These are phyloP conservation scores for Pleodorina starrii DNA, from an alignment of 139 green algal species.

Conservation along the genomic window DNA sequence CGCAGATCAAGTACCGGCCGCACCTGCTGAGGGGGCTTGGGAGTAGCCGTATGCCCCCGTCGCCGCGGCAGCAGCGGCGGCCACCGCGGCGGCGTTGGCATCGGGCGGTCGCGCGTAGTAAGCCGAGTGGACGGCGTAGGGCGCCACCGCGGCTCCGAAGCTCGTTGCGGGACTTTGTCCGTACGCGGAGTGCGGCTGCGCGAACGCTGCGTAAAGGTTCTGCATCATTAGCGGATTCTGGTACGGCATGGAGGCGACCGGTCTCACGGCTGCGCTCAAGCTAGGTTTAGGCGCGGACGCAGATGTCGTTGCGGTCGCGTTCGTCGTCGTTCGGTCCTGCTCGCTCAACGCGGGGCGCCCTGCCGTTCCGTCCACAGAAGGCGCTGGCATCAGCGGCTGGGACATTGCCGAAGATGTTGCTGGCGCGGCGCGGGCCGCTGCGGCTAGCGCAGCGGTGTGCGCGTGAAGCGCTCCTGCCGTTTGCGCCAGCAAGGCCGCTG, in stretches of 20 bases:
- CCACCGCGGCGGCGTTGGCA: neutral
- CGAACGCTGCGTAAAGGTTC: constrained; percentile 20
- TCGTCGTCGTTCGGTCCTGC: constrained; percentile 13
- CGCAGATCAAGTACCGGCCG: no score
- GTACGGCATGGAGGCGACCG: neutral
- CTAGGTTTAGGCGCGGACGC: neutral
- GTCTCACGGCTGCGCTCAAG: neutral
- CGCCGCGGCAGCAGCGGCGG: constrained; percentile 21
- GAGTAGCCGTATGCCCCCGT: constrained; percentile 28
- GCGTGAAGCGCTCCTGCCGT: constrained; percentile 31
- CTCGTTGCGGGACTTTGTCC: neutral
- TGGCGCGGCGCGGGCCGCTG: neutral
- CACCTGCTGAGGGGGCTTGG: neutral
- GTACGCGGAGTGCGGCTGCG: constrained; percentile 13
- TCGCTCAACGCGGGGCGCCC: neutral
- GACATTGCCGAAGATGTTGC: constrained; percentile 24
- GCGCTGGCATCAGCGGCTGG: neutral
- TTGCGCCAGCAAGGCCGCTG: neutral
- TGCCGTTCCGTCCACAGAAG: neutral
- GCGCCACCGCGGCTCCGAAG: neutral
- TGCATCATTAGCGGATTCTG: constrained; percentile 29
- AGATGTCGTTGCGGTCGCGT: neutral
- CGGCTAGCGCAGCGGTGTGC: constrained; percentile 11
- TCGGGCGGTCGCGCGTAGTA: constrained; percentile 31
- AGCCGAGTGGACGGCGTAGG: neutral